These are phyloP conservation scores for Epichloe amarillans DNA, from an alignment of 2,329 filamentous ascomycete genomes.

Conservation along the genomic window DNA sequence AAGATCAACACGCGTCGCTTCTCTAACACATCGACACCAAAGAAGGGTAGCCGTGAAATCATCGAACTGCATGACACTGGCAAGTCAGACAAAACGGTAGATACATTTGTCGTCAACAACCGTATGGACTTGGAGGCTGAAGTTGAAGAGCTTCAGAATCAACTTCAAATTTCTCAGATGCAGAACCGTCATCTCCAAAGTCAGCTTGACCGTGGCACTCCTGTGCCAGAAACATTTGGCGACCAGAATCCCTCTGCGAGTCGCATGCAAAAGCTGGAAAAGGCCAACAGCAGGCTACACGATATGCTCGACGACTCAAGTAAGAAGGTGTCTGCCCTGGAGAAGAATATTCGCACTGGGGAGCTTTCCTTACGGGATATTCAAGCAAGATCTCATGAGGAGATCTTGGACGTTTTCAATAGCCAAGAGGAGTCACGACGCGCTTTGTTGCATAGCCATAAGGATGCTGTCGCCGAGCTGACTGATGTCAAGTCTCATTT, in stretches of 20 bases:
- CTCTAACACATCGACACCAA: slow-evolving; percentile 67
- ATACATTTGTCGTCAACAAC: slow-evolving; percentile 73
- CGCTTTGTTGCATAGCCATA: slow-evolving; percentile 70
- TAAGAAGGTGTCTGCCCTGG: slow-evolving; percentile 80
- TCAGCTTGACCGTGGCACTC: slow-evolving; percentile 61
- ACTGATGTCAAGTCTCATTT: slow-evolving; percentile 77
- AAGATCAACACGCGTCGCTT: slow-evolving; percentile 44
- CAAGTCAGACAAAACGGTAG: slow-evolving; percentile 69
- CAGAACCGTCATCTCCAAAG: slow-evolving; percentile 85
- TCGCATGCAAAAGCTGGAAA: slow-evolving; percentile 81
- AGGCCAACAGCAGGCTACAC: slow-evolving; percentile 81
- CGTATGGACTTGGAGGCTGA: slow-evolving; percentile 85
- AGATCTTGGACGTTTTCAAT: slow-evolving; percentile 83
- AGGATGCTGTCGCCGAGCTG: slow-evolving; percentile 72
- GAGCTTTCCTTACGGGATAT: slow-evolving; percentile 83
- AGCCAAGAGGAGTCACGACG: slow-evolving; percentile 83
- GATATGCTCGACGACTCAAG: slow-evolving; percentile 89
- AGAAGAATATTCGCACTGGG: slow-evolving; percentile 74
- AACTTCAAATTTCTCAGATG: slow-evolving; percentile 88
- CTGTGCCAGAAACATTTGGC: slow-evolving; percentile 50
- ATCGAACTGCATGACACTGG: slow-evolving; percentile 57
- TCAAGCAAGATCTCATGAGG: slow-evolving; percentile 86
- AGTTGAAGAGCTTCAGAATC: slow-evolving; percentile 83
- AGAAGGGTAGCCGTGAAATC: slow-evolving; percentile 51
- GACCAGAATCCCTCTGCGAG: slow-evolving; percentile 69